Conservation (phyloP, 2,329 filamentous ascomycete species). For the Fusarium odoratissimum region DNA sequence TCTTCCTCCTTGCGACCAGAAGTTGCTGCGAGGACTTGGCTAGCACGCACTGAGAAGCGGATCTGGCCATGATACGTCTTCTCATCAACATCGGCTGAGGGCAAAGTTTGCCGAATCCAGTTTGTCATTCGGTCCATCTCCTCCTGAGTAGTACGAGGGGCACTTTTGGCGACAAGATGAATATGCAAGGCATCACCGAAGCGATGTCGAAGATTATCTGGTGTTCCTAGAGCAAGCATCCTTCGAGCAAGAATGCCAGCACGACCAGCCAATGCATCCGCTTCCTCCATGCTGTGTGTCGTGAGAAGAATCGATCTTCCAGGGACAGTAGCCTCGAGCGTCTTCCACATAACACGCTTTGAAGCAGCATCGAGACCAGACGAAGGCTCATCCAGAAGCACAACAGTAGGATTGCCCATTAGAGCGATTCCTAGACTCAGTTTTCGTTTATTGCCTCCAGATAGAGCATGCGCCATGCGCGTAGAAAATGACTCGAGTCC, state of each 20-base stretch:
- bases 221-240: conserved; percentile 87
- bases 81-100: conserved; percentile 74
- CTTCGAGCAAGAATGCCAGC: conserved; percentile 87
- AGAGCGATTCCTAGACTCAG: conserved; percentile 88
- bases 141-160: conserved; percentile 75
- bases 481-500: conserved; percentile 77
- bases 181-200: conserved; percentile 85
- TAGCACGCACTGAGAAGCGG: conserved; percentile 79
- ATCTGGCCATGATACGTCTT: conserved; percentile 88
- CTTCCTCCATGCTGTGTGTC: conserved; percentile 96
- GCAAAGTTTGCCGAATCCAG: conserved; percentile 74
- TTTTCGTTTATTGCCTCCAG: conserved; percentile 95
- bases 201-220: conserved; percentile 75
- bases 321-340: conserved; percentile 76
- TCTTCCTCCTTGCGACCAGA: conserved; percentile 38
- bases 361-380: conserved; percentile 91
- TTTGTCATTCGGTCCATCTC: conserved; percentile 74
- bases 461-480: conserved; percentile 82
- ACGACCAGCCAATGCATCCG: conserved; percentile 84
- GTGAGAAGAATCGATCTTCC: conserved; percentile 89
- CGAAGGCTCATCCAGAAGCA: conserved; percentile 89
- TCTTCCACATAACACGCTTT: conserved; percentile 94
- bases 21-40: conserved; percentile 50
- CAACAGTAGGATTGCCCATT: conserved; percentile 89
- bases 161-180: conserved; percentile 80